These are phyloP conservation scores for Leccinum incarnatum DNA, from an alignment of 768 basidiomycete species.

Conservation along the genomic window DNA sequence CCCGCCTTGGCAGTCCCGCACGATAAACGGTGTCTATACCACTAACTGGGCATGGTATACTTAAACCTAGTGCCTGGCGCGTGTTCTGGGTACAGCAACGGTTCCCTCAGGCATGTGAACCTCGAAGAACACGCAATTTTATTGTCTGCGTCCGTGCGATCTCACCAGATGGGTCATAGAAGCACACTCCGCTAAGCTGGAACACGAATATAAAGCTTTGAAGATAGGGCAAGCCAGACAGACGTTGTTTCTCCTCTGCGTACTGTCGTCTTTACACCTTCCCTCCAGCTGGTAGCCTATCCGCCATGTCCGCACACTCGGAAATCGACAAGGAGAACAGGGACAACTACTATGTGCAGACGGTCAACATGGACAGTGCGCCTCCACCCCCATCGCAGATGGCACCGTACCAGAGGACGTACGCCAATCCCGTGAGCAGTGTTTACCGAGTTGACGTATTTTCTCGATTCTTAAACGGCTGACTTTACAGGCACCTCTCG, in stretches of 20 bases:
- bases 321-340: constrained; percentile 19
- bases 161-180: background rate
- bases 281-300: background rate
- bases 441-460: background rate
- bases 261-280: background rate
- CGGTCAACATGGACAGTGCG: constrained; percentile 19
- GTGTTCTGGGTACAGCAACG: constrained; percentile 4
- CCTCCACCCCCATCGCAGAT: constrained; percentile 16
- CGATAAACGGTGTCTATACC: constrained; percentile 17
- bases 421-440: constrained; percentile 22
- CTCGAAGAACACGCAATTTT: background rate
- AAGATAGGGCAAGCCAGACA: background rate
- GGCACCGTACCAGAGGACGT: constrained; percentile 28
- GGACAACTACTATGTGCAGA: constrained; percentile 29
- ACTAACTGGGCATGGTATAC: constrained; percentile 7
- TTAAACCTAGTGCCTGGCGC: constrained; percentile 8
- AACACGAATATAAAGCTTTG: constrained; percentile 18
- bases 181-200: background rate
- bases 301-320: constrained; percentile 22
- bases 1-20: constrained; percentile 1
- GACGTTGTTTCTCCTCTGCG: background rate
- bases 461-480: background rate
- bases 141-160: constrained; percentile 4
- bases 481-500: constrained; percentile 23
- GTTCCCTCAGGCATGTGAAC: constrained; percentile 7